phyloP scores from a whole-genome alignment of 371 early-diverging fungal species.

The Lichtheimia hyalospora region DNA sequence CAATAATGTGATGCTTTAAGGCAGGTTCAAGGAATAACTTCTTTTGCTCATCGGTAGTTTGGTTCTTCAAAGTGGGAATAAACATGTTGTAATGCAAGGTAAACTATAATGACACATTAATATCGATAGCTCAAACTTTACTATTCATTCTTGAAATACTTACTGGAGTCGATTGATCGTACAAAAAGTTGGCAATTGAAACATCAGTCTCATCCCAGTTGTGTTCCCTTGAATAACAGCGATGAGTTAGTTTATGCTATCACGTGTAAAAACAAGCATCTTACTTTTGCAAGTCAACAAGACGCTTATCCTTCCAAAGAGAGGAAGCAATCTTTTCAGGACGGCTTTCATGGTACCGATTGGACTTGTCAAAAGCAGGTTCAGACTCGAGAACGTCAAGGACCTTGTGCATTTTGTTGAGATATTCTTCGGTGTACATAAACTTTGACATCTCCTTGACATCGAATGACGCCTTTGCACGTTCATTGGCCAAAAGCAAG shows the following conservation, averaged over 20 bases:
- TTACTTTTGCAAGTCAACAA: slow-evolving; percentile 51
- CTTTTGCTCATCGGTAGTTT: slow-evolving; percentile 79
- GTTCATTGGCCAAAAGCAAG: slow-evolving; percentile 57
- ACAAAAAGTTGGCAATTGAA: slow-evolving; percentile 44
- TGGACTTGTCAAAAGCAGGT: slow-evolving; percentile 60
- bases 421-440: slow-evolving; percentile 54
- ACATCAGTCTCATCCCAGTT: slow-evolving; percentile 46
- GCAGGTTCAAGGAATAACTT: slow-evolving; percentile 75
- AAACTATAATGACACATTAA: slow-evolving; percentile 18
- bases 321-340: slow-evolving; percentile 48
- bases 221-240: slow-evolving; percentile 41
- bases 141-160: slow-evolving; percentile 2
- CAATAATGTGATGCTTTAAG: slow-evolving; percentile 73
- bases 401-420: slow-evolving; percentile 49
- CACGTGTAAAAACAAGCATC: background rate
- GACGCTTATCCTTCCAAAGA: slow-evolving; percentile 54
- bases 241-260: background rate
- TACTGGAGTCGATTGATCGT: slow-evolving; percentile 49
- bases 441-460: slow-evolving; percentile 53
- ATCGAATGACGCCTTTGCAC: slow-evolving; percentile 57
- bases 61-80: slow-evolving; percentile 74
- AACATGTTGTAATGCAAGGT: slow-evolving; percentile 70
- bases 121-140: background rate
- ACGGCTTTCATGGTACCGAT: slow-evolving; percentile 56
- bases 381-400: slow-evolving; percentile 55